Conservation (phyloP, 495 filamentous ascomycete genomes). For the Penicillium verhagenii region DNA sequence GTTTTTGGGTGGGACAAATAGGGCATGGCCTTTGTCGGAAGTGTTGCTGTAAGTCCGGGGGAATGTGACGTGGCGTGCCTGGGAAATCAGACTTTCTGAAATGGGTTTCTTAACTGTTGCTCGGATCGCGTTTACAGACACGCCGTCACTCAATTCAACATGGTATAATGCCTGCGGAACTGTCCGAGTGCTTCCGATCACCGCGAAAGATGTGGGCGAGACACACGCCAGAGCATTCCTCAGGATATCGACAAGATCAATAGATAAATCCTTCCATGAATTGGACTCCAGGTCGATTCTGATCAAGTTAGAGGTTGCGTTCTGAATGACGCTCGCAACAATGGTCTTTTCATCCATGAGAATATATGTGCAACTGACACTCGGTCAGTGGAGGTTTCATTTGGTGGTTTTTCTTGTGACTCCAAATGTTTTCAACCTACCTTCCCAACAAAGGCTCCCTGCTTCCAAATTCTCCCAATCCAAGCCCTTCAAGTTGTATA, state of each 20-base stretch:
- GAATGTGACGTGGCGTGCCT: no score
- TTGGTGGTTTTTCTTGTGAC: no score
- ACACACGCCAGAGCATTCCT: not conserved
- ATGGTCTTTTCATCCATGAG: not conserved
- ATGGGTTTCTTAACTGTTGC: no score
- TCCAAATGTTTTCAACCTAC: no score
- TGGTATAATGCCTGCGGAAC: not conserved
- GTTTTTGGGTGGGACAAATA: constrained; percentile 41
- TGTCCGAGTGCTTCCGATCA: not conserved
- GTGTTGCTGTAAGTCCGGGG: no score
- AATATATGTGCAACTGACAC: not conserved
- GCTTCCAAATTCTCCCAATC: no score
- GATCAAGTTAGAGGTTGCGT: not conserved
- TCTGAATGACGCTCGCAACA: not conserved
- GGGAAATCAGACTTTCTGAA: no score
- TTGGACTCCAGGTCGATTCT: not conserved
- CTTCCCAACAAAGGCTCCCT: no score
- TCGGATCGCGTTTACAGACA: no score
- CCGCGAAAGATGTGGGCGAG: not conserved
- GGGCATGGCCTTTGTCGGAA: constrained; percentile 27
- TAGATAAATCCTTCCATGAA: not conserved
- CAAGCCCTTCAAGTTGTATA: no score
- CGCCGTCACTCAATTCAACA: not conserved
- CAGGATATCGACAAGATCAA: not conserved
- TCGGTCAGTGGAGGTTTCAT: no score